These are phyloP conservation scores for Anastatica hierochuntica DNA, from an alignment of 345 rosid species.

Conservation along the genomic window DNA sequence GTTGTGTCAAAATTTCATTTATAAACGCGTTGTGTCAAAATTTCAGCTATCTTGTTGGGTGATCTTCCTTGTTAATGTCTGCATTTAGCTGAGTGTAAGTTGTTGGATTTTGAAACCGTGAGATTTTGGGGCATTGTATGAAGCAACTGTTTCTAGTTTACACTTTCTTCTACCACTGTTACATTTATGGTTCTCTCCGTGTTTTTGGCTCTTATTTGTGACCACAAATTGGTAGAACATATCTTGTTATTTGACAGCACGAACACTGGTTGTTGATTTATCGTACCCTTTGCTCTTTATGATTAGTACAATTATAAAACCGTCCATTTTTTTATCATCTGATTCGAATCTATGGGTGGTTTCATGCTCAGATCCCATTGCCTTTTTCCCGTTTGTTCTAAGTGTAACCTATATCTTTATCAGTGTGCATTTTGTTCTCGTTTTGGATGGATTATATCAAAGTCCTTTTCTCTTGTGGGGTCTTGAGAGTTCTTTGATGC, in stretches of 20 bases:
- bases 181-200: background rate
- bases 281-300: slow-evolving; percentile 15
- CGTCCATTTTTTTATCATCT: slow-evolving; percentile 12
- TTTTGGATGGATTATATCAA: too few relatives aligned
- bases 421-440: background rate
- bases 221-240: slow-evolving; percentile 12
- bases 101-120: too few relatives aligned
- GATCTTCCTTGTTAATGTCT: too few relatives aligned
- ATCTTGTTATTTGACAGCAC: slow-evolving; percentile 15
- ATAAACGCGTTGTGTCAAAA: too few relatives aligned
- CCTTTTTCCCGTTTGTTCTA: slow-evolving; percentile 22
- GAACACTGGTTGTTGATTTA: slow-evolving; percentile 14
- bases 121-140: too few relatives aligned
- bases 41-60: too few relatives aligned
- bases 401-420: slow-evolving; percentile 11
- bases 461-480: slow-evolving; percentile 16
- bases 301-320: slow-evolving; percentile 21
- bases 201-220: background rate
- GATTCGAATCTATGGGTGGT: slow-evolving; percentile 37
- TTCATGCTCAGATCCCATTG: slow-evolving; percentile 44
- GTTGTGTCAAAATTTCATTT: too few relatives aligned
- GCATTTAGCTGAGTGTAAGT: too few relatives aligned
- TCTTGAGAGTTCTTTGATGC: background rate
- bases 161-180: too few relatives aligned
- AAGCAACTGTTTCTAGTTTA: too few relatives aligned